Evolutionary conservation across 306 rosid genomes (phyloP), one percentile per base, ranked within the genome.

Genomic region (Dalbergia cochinchinensis): DNA sequence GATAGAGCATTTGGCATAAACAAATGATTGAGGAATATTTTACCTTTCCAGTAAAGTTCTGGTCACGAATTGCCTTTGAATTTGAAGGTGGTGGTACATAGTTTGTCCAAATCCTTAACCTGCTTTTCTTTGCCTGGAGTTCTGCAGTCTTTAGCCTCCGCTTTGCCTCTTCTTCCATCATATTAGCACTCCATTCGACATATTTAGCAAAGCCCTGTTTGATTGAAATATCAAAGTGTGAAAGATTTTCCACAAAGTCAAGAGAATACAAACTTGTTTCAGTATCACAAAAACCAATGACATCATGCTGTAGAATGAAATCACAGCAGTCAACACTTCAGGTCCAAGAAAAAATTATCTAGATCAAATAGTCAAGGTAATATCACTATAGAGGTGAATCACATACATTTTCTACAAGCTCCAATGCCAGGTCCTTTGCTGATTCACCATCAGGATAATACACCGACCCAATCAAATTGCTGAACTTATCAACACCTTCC

Each of bases 181-280:
- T 93, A 71, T 91, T 93, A 16, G 98, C 99, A 83, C 99, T 96
- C 99, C 99, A 96, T 82, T 93, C 99, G 82, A 96, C 96, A 79
- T 90, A 96, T 79, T 89, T 96, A 39, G 92, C 98, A 71, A 76
- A 83, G 71, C 99, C 99, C 99, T 96, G 44, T 35, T 67, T 31
- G n/a, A 71, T 63, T 31, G 50, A 61, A 34, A 77, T 39, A 59
- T 61, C 20, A 22, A 75, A 70, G 50, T 44, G 77, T 26, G 65
- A 63, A 68, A 65, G 22, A 62, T 62, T 78, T 55, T 39, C 48
- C 19, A 19, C 80, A 19, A 48, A 59, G 12, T 18, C n/a, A 59
- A 66, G 74, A 57, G 37, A 22, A 78, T 9, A 35, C 55, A 57
- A 68, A 20, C 83, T 31, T 77, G 45, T 33, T 20, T 68, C 71